phyloP scores from a whole-genome alignment of 1,284 basidiomycete species.

The Porogramme epimiltina region DNA sequence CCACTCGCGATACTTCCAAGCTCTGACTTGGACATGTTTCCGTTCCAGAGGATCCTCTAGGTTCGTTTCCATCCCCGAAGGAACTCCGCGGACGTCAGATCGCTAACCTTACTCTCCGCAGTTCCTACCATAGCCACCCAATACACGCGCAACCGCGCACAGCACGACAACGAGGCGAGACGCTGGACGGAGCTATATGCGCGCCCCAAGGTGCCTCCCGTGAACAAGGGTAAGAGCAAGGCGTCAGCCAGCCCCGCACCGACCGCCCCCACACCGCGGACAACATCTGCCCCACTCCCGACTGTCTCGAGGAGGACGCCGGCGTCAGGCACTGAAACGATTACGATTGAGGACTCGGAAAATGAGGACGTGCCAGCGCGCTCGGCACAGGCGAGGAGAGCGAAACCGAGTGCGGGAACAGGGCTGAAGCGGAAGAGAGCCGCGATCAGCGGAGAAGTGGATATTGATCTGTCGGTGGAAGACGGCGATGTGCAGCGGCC shows the following conservation, averaged over 20 bases:
- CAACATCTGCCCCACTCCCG: not conserved
- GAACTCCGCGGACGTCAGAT: too few species aligned
- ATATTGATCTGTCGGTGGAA: constrained; percentile 22
- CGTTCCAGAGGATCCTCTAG: constrained; percentile 66
- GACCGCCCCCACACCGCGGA: not conserved
- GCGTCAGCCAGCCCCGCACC: constrained; percentile 18
- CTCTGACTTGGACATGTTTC: not conserved
- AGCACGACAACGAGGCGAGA: constrained; percentile 66
- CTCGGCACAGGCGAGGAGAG: constrained; percentile 19
- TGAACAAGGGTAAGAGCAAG: constrained; percentile 38
- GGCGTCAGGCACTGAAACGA: constrained; percentile 31
- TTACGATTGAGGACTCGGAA: constrained; percentile 54
- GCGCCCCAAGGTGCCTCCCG: constrained; percentile 37
- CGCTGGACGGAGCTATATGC: constrained; percentile 68
- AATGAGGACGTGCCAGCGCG: constrained; percentile 32
- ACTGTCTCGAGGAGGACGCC: constrained; percentile 20
- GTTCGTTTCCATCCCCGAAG: constrained; percentile 35
- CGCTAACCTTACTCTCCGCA: constrained; percentile 25
- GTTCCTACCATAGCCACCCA: constrained; percentile 76
- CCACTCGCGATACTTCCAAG: not conserved
- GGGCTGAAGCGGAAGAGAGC: constrained; percentile 32
- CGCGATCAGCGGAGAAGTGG: constrained; percentile 8
- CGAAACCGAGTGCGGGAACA: constrained; percentile 1
- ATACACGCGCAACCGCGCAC: constrained; percentile 61
- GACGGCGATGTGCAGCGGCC: constrained; percentile 14